phyloP scores from a whole-genome alignment of 2,329 filamentous ascomycete genomes.

The Microcyclospora tardicrescens region DNA sequence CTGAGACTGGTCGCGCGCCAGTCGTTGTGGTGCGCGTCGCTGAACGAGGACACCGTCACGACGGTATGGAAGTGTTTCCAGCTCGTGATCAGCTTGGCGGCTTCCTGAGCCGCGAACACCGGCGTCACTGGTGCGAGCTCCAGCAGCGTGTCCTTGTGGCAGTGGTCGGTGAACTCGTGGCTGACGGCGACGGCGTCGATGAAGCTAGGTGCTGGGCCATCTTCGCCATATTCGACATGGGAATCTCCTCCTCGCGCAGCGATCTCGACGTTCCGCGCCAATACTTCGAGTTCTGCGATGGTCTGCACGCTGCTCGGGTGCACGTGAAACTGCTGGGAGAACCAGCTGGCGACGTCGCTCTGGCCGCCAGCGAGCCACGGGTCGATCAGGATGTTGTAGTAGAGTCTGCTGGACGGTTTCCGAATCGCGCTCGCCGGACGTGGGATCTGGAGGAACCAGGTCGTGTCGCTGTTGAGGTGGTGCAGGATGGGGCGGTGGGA shows the following conservation, averaged over 20 bases:
- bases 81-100: slow-evolving; percentile 41
- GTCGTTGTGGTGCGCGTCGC: slow-evolving; percentile 22
- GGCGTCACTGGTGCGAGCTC: slow-evolving; percentile 43
- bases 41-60: slow-evolving; percentile 36
- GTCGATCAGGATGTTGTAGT: slow-evolving; percentile 53
- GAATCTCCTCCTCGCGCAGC: slow-evolving; percentile 15
- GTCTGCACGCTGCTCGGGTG: slow-evolving; percentile 41
- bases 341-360: slow-evolving; percentile 50
- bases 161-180: slow-evolving; percentile 59
- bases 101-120: slow-evolving; percentile 46
- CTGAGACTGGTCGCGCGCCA: slow-evolving; percentile 34
- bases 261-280: slow-evolving; percentile 39
- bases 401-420: slow-evolving; percentile 32
- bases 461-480: slow-evolving; percentile 55
- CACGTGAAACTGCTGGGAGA: slow-evolving; percentile 52
- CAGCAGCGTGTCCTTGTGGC: slow-evolving; percentile 47
- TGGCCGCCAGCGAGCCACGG: slow-evolving; percentile 53
- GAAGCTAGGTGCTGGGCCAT: slow-evolving; percentile 18
- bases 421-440: slow-evolving; percentile 33
- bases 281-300: slow-evolving; percentile 41
- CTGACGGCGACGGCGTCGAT: slow-evolving; percentile 49
- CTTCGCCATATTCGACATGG: slow-evolving; percentile 11
- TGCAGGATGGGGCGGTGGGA: slow-evolving; percentile 40
- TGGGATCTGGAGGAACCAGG: slow-evolving; percentile 54
- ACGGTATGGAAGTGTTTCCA: slow-evolving; percentile 50